A percentile compares a stretch with the other conserved stretches of the same genome.
These are phyloP conservation scores for Cyclocybe cylindracea DNA, from an alignment of 768 basidiomycete genomes.

Conservation along the genomic window DNA sequence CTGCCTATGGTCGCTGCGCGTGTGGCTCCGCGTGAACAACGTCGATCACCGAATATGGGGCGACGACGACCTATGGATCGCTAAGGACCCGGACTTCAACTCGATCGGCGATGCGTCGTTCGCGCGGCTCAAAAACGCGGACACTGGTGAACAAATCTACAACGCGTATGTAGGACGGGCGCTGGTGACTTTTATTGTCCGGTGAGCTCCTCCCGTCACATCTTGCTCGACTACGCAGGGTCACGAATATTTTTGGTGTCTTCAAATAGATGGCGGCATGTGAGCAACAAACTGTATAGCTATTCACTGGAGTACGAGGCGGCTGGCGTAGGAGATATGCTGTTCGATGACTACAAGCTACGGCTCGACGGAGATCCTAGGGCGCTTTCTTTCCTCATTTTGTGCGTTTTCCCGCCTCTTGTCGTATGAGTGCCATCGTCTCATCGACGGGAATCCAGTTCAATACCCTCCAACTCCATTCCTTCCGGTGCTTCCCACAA, in stretches of 20 bases:
- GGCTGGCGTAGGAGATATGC: conserved; percentile 53
- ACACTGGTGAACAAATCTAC: conserved; percentile 51
- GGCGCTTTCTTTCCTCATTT: conserved; percentile 57
- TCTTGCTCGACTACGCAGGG: neutral
- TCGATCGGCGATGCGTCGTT: conserved; percentile 58
- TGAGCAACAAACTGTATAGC: conserved; percentile 46
- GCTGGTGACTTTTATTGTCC: conserved; percentile 54
- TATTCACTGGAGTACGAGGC: conserved; percentile 69
- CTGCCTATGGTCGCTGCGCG: conserved; percentile 56
- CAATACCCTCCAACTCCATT: conserved; percentile 53
- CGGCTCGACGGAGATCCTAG: conserved; percentile 56
- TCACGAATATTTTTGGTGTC: neutral
- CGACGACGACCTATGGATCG: conserved; percentile 67
- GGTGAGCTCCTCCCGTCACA: conserved; percentile 31
- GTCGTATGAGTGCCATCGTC: neutral
- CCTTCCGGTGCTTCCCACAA: conserved; percentile 62
- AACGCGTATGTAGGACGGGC: conserved; percentile 58
- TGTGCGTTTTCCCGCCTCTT: conserved; percentile 38
- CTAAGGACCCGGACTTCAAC: conserved; percentile 64
- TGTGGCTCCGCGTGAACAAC: conserved; percentile 62
- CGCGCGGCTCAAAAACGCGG: conserved; percentile 45
- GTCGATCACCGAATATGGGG: conserved; percentile 65
- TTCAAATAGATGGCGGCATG: conserved; percentile 46
- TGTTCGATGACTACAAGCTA: conserved; percentile 57
- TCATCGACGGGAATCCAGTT: conserved; percentile 30